Percentiles rank a stretch among this genome's conserved stretches.
phyloP scores from a whole-genome alignment of 768 basidiomycete species.

The Dioszegia aurantiaca region DNA sequence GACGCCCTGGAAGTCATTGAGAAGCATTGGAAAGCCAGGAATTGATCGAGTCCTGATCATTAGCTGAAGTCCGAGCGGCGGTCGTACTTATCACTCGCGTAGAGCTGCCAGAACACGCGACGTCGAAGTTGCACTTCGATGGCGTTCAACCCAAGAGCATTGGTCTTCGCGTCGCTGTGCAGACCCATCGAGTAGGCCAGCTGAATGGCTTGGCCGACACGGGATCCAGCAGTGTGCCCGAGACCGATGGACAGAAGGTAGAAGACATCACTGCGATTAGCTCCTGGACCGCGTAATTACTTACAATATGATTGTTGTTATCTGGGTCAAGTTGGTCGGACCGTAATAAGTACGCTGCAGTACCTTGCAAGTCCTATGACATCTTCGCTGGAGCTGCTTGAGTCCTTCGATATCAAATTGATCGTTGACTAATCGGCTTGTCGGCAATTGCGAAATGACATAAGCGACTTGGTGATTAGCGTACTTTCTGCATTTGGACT shows the following conservation, averaged over 20 bases:
- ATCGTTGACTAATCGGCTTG: conserved; percentile 37
- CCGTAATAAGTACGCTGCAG: conserved; percentile 44
- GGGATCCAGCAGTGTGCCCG: conserved; percentile 38
- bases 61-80: neutral
- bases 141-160: conserved; percentile 32
- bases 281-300: conserved; percentile 7
- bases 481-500: conserved; percentile 9
- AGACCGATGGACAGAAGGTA: conserved; percentile 45
- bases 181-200: conserved; percentile 43
- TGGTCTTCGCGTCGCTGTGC: conserved; percentile 40
- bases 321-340: conserved; percentile 41
- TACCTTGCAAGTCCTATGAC: conserved; percentile 38
- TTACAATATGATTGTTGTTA: conserved; percentile 46
- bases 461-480: conserved; percentile 36
- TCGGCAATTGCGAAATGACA: conserved; percentile 47
- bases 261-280: conserved; percentile 37
- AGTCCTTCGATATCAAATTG: conserved; percentile 42
- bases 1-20: conserved; percentile 48
- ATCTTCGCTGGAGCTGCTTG: conserved; percentile 41
- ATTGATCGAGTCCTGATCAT: conserved; percentile 40
- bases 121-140: conserved; percentile 42
- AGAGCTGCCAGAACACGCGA: conserved; percentile 48
- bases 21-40: conserved; percentile 43
- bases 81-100: conserved; percentile 44
- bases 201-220: conserved; percentile 44